phyloP scores from a whole-genome alignment of 306 rosid genomes.

The Trichosanthes truncata region DNA sequence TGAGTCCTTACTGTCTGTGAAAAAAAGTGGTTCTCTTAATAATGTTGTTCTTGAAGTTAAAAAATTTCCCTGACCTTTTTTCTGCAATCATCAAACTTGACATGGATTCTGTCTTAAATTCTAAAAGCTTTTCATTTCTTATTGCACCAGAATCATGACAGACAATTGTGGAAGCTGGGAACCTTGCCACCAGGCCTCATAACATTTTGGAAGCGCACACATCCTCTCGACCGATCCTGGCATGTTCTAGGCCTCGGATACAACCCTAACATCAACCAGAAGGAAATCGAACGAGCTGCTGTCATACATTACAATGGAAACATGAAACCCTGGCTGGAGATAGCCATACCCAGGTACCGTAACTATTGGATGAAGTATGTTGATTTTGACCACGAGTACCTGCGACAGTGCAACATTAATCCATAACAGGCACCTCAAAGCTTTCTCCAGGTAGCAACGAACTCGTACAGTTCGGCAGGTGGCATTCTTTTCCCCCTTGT shows the following conservation, averaged over 20 bases:
- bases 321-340: constrained; percentile 98
- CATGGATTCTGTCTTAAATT: neutral
- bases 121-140: neutral
- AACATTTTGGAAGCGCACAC: constrained; percentile 86
- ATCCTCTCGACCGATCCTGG: constrained; percentile 62
- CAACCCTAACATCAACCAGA: constrained; percentile 1
- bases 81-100: neutral
- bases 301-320: constrained; percentile 88
- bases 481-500: constrained; percentile 5
- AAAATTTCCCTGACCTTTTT: neutral
- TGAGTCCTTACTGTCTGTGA: neutral
- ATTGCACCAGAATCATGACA: constrained; percentile 62
- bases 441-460: neutral
- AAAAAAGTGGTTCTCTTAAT: neutral
- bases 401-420: constrained; percentile 87
- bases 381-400: constrained; percentile 49
- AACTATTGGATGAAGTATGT: constrained; percentile 64
- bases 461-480: neutral
- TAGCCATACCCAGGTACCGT: constrained; percentile 76
- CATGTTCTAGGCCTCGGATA: constrained; percentile 83
- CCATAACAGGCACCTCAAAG: constrained; percentile 28
- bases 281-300: constrained; percentile 39
- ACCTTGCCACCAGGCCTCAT: constrained; percentile 95
- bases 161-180: constrained; percentile 92
- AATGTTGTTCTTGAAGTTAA: neutral